phyloP scores from a whole-genome alignment of 2,329 filamentous ascomycete species.

The Chalaropsis ovoidea region DNA sequence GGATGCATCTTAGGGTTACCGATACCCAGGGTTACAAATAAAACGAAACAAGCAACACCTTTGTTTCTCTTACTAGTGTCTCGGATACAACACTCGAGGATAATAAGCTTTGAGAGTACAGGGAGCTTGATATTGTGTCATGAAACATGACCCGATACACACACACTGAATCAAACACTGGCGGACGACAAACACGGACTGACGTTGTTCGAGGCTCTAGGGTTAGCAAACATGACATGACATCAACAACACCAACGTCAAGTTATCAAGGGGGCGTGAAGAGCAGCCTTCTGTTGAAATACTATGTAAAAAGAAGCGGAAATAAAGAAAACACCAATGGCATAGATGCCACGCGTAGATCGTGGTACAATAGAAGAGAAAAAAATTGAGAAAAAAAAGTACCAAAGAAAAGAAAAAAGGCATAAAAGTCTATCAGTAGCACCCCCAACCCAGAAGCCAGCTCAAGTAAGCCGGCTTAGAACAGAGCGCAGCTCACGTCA shows the following conservation, averaged over 20 bases:
- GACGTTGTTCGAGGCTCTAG: not conserved
- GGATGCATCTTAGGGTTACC: not conserved
- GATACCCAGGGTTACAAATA: not conserved
- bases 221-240: not conserved
- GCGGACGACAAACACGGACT: not conserved
- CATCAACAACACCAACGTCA: too few species aligned
- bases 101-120: not conserved
- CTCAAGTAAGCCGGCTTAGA: not conserved
- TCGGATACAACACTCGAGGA: not conserved
- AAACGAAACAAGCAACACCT: not conserved
- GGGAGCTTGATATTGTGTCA: not conserved
- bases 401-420: not conserved
- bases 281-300: not conserved
- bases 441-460: not conserved
- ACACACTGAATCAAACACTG: not conserved
- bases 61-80: not conserved
- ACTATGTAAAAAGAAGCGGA: conserved; percentile 8
- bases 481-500: not conserved
- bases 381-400: not conserved
- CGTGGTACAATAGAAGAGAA: not conserved
- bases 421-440: not conserved
- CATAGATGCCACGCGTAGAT: not conserved
- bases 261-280: not conserved
- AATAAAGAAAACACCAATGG: not conserved
- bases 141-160: not conserved